Percentiles rank a stretch among this genome's conserved stretches.
phyloP scores from a whole-genome alignment of 352 stramenopile species.

The Phytophthora idaei region DNA sequence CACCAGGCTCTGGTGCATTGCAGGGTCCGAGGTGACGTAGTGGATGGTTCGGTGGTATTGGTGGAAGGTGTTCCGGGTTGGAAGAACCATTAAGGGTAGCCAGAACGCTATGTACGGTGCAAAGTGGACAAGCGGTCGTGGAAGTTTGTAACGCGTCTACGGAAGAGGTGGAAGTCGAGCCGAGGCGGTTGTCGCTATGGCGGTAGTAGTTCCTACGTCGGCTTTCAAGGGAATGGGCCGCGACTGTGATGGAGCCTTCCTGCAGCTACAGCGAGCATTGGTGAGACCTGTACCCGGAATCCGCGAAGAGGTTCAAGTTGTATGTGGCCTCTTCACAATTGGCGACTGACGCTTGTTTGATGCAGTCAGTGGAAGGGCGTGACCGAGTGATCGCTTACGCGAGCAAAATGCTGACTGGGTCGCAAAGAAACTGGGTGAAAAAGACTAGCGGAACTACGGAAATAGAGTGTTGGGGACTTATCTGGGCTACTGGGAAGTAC shows the following conservation, averaged over 20 bases:
- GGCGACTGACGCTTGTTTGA: neutral
- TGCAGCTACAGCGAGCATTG: too few relatives aligned
- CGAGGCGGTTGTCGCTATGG: neutral
- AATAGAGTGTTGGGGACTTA: conserved; percentile 9
- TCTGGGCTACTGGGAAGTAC: conserved; percentile 6
- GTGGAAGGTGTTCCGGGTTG: neutral
- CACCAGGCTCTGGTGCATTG: neutral
- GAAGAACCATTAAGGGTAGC: neutral
- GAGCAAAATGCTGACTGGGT: neutral
- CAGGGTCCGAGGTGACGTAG: neutral
- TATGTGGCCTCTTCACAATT: neutral
- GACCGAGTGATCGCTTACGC: neutral
- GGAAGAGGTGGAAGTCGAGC: neutral
- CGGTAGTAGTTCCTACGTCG: neutral
- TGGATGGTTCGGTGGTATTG: neutral
- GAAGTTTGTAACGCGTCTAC: neutral
- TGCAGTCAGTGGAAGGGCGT: neutral
- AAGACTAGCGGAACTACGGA: neutral
- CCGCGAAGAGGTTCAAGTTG: neutral
- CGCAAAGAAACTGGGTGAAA: conserved; percentile 12
- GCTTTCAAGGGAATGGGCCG: neutral
- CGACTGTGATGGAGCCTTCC: too few relatives aligned
- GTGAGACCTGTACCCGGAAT: too few relatives aligned
- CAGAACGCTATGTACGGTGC: neutral
- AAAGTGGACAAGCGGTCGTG: neutral